phyloP scores from a whole-genome alignment of 2,329 filamentous ascomycete species.

The Aspergillus sp. region DNA sequence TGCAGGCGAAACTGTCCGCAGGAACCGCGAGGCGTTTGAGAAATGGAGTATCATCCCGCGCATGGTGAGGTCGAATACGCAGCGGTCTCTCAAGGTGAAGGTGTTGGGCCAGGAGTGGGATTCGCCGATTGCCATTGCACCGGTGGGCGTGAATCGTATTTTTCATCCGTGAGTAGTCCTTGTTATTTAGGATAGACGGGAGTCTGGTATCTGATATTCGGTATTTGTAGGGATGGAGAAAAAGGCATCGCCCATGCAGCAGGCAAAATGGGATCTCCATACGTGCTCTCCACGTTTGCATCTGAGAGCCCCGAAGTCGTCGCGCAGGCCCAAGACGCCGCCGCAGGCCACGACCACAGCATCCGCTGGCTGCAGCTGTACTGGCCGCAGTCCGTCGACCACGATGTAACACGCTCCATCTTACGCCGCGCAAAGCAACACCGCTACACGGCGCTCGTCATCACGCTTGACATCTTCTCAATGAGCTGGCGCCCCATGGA shows the following conservation, averaged over 20 bases:
- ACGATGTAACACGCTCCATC: slow-evolving; percentile 61
- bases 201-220: no score
- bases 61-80: slow-evolving; percentile 30
- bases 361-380: slow-evolving; percentile 68
- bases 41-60: slow-evolving; percentile 24
- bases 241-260: slow-evolving; percentile 58
- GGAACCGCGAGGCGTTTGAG: slow-evolving; percentile 26
- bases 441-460: slow-evolving; percentile 62
- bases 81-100: slow-evolving; percentile 41
- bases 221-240: slow-evolving; percentile 48
- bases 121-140: slow-evolving; percentile 58
- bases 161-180: slow-evolving; percentile 44
- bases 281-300: slow-evolving; percentile 62
- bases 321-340: slow-evolving; percentile 50
- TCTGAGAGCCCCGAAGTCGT: slow-evolving; percentile 62
- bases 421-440: slow-evolving; percentile 54
- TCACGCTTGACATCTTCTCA: slow-evolving; percentile 67
- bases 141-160: slow-evolving; percentile 64
- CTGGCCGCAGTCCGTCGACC: slow-evolving; percentile 55
- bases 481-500: slow-evolving; percentile 65
- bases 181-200: no score
- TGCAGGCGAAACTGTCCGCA: slow-evolving; percentile 19
- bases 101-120: slow-evolving; percentile 48
- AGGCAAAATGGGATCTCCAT: slow-evolving; percentile 56
- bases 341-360: slow-evolving; percentile 21